Evolutionary conservation across 2,329 filamentous ascomycete genomes (phyloP).

Genomic region (Ciborinia camelliae): DNA sequence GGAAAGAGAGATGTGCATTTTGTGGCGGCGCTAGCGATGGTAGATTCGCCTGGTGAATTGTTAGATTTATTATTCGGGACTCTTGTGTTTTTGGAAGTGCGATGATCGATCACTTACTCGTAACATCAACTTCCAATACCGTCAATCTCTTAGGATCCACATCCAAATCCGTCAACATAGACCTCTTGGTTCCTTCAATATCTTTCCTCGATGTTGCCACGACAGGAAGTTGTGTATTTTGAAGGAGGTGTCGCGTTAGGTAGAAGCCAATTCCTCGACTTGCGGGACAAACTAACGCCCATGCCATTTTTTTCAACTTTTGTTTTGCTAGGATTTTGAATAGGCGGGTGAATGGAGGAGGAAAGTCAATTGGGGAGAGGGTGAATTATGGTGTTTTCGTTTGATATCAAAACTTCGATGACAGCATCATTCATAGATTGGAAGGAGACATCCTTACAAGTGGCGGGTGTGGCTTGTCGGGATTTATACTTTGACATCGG

Average conservation of each 20-base stretch:
- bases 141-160: constrained; percentile 45
- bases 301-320: constrained; percentile 29
- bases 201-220: constrained; percentile 58
- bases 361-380: background rate
- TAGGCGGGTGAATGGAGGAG: background rate
- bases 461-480: constrained; percentile 15
- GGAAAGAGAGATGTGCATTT: constrained; percentile 53
- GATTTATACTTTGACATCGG: constrained; percentile 6
- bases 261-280: constrained; percentile 63
- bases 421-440: constrained; percentile 16
- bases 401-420: constrained; percentile 4
- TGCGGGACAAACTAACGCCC: constrained; percentile 51
- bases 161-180: constrained; percentile 49
- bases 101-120: constrained; percentile 43
- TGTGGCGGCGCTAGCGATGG: constrained; percentile 55
- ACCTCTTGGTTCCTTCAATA: constrained; percentile 46
- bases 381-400: background rate
- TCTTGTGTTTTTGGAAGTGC: background rate
- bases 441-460: constrained; percentile 4
- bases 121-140: constrained; percentile 53
- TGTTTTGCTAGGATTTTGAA: background rate
- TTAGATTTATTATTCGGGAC: constrained; percentile 1
- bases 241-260: constrained; percentile 55
- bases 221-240: constrained; percentile 55
- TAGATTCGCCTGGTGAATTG: constrained; percentile 51